Evolutionary conservation across 2,329 filamentous ascomycete species (phyloP).

Genomic region (Diplodia corticola): DNA sequence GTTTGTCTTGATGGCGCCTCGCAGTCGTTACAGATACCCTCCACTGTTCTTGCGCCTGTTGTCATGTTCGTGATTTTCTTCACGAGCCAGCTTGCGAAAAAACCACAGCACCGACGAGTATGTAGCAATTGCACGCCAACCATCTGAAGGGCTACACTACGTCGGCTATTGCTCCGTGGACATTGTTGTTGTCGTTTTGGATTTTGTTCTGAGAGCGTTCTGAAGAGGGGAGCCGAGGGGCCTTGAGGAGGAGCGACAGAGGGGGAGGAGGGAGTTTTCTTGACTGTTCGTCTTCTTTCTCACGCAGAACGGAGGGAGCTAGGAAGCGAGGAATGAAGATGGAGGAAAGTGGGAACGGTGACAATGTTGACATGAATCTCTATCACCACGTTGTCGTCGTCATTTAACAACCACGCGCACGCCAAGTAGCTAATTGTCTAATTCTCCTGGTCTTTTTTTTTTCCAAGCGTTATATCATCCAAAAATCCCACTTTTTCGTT

Average conservation of each 20-base stretch:
- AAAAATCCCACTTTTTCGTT: background rate
- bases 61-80: background rate
- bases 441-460: conserved; percentile 8
- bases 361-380: conserved; percentile 5
- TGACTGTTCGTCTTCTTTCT: background rate
- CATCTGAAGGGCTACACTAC: background rate
- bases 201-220: background rate
- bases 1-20: conserved; percentile 10
- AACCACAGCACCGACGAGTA: background rate
- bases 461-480: background rate
- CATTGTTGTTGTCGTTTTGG: conserved; percentile 12
- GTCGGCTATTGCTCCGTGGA: background rate
- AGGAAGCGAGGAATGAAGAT: background rate
- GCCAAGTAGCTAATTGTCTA: conserved; percentile 20
- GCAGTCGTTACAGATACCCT: conserved; percentile 24
- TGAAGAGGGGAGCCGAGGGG: background rate
- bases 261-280: background rate
- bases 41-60: conserved; percentile 2
- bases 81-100: conserved; percentile 13
- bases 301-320: background rate
- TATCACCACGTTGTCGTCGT: background rate
- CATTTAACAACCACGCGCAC: background rate
- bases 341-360: background rate
- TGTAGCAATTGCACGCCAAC: conserved; percentile 11
- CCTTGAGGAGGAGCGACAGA: background rate